Evolutionary conservation across 208 protist species (phyloP).

Genomic region (Acanthamoeba quina): DNA sequence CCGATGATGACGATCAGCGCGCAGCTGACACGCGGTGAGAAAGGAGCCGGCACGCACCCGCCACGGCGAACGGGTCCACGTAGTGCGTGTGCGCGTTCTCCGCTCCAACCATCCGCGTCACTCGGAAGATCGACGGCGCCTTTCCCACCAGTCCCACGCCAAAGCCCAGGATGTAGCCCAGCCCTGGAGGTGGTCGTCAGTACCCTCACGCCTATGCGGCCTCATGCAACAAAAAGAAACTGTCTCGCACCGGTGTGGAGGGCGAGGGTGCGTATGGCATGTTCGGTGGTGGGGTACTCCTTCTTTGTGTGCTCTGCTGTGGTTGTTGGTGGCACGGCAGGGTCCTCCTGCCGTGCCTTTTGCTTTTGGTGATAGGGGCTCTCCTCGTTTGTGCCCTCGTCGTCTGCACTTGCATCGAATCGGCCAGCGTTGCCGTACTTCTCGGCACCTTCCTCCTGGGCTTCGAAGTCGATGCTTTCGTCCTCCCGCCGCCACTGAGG

Average conservation of each 20-base stretch:
- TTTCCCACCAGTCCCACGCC: neutral
- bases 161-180: slow-evolving; percentile 29
- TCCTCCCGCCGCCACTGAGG: neutral
- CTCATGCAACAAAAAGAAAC: too few species aligned
- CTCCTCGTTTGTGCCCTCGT: neutral
- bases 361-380: neutral
- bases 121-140: neutral
- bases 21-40: neutral
- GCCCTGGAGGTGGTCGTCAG: neutral
- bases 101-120: neutral
- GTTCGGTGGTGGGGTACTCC: slow-evolving; percentile 11
- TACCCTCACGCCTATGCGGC: neutral
- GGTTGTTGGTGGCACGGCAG: neutral
- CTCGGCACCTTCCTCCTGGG: neutral
- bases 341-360: neutral
- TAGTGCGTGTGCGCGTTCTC: slow-evolving; percentile 1
- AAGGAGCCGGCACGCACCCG: neutral
- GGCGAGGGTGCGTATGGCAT: slow-evolving; percentile 9
- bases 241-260: slow-evolving; percentile 34
- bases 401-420: neutral
- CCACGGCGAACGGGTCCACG: slow-evolving; percentile 36
- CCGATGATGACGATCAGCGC: neutral
- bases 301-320: neutral
- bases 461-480: neutral
- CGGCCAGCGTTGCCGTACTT: neutral